These are phyloP conservation scores for Pinus tabuliformis DNA, from an alignment of 75 land plant genomes.

Conservation along the genomic window DNA sequence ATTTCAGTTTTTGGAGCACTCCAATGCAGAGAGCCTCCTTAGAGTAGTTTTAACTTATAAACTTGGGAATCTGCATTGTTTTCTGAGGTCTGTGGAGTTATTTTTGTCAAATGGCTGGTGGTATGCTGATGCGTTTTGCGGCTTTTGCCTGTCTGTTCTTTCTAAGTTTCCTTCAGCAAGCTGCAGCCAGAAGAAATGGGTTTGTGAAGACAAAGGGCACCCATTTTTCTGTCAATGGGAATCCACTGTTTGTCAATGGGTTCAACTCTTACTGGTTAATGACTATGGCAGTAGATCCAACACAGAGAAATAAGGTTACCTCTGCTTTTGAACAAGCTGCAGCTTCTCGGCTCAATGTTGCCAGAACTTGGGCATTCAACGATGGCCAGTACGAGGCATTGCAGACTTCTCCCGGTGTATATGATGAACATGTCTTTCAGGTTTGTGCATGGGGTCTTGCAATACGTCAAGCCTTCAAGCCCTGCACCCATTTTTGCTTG, in stretches of 20 bases:
- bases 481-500: no score
- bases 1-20: no score
- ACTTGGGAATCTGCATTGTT: not conserved
- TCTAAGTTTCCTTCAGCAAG: not conserved
- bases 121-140: not conserved
- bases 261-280: slow-evolving; percentile 87
- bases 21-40: not conserved
- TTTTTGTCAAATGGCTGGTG: slow-evolving; percentile 8
- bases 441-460: slow-evolving; percentile 9
- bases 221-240: slow-evolving; percentile 56
- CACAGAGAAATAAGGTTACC: slow-evolving; percentile 43
- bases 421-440: slow-evolving; percentile 68
- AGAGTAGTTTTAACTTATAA: not conserved
- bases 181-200: slow-evolving; percentile 13
- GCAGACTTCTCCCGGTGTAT: slow-evolving; percentile 64
- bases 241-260: slow-evolving; percentile 58
- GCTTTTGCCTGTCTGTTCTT: not conserved
- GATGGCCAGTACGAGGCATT: slow-evolving; percentile 61
- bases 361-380: slow-evolving; percentile 88
- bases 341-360: slow-evolving; percentile 43
- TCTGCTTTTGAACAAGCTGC: slow-evolving; percentile 45
- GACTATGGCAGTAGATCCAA: slow-evolving; percentile 47
- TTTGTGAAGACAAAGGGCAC: slow-evolving; percentile 47
- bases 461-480: no score
- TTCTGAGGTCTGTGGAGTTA: not conserved